Base-by-base conservation (phyloP, 306 rosid species). In the Biancaea sappan region DNA sequence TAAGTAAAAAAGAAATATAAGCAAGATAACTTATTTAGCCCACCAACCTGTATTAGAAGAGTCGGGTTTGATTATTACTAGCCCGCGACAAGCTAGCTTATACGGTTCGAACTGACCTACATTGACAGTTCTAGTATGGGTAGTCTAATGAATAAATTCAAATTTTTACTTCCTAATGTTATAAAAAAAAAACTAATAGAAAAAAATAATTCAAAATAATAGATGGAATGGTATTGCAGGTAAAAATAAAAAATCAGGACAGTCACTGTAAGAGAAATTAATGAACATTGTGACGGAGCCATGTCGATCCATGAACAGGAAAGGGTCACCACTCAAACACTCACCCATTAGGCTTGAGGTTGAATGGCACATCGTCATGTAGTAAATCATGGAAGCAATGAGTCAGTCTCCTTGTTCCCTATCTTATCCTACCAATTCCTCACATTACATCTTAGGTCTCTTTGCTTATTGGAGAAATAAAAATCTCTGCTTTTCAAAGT, bases 301-400 rank as follows among this genome's bases (percentile, higher is more conserved):
- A n/a, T n/a, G 53, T n/a, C 12, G 25, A n/a, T 43, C n/a, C 53
- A n/a, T 16, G 53, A 24, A 48, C 53, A 48, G 9, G 25, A 48
- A 3, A 48, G 53, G 10, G 53, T 19, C 53, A 48, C 10, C 7
- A 40, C 3, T 40, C 14, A 10, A 48, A 2, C 7, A 40, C 3
- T 40, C 14, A 10, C 3, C 15, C 14, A 10, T 15, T 40, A 0
- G 46, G 46, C 13, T 14, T 1, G 13, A 19, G 57, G 57, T 1
- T 18, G 1, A 43, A 14, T 43, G 48, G 48, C 21, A 56, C 14
- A 56, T 70, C 64, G 31, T 63, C 22, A 56, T 40, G 2, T 28
- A 19, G 53, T 8, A 71, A 56, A 72, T 65, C 54, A 76, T 81
- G 63, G 78, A 47, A 67, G 73, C 61, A 28, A 62, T 66, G 2